Conservation (phyloP, 176 grass and related monocot species). For the Musa beccarii region DNA sequence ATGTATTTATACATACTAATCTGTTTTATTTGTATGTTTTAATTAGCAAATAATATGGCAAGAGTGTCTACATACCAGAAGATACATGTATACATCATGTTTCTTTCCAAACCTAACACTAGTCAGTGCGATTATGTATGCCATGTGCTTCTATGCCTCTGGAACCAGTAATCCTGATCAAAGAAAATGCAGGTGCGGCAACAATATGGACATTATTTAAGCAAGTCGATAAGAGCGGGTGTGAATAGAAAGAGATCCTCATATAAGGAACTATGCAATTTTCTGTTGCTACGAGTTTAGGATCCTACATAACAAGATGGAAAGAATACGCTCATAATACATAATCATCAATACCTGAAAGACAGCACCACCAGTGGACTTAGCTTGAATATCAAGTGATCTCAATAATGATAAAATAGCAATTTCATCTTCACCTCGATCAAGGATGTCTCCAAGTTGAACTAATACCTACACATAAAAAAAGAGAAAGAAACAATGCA, state of each 20-base stretch:
- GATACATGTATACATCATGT: no score
- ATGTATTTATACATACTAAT: no score
- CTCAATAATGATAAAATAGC: slow-evolving; percentile 79
- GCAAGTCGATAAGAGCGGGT: not conserved
- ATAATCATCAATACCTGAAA: slow-evolving; percentile 62
- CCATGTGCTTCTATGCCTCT: no score
- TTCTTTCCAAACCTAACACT: no score
- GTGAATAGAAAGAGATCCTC: not conserved
- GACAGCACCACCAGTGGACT: slow-evolving; percentile 77
- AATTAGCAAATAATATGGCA: no score
- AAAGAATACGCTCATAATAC: not conserved
- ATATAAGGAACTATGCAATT: not conserved
- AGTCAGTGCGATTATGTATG: no score
- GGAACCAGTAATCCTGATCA: no score
- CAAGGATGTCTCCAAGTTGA: slow-evolving; percentile 93
- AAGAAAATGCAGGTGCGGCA: no score
- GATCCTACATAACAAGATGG: not conserved
- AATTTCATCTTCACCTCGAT: slow-evolving; percentile 81
- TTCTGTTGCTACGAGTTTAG: not conserved
- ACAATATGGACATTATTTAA: not conserved
- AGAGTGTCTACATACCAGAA: no score
- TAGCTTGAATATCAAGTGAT: slow-evolving; percentile 54
- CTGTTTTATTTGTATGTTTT: no score
- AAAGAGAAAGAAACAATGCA: not conserved
- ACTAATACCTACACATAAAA: slow-evolving; percentile 48